phyloP scores from a whole-genome alignment of 331 rosid genomes.

The Telfairia occidentalis region DNA sequence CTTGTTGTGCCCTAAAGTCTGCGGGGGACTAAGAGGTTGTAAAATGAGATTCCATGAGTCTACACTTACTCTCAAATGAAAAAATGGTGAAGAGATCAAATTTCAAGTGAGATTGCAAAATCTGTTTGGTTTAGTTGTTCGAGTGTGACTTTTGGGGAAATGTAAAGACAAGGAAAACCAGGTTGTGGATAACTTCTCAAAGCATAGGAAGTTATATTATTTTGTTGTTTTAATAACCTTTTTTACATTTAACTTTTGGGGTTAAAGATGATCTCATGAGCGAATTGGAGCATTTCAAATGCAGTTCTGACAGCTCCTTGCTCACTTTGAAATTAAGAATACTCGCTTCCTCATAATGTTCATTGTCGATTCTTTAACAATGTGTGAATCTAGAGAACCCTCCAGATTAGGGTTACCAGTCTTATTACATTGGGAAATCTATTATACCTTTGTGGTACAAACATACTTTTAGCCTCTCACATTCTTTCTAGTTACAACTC shows the following conservation, averaged over 20 bases:
- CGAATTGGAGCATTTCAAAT: background rate
- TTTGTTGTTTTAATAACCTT: background rate
- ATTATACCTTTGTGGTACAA: background rate
- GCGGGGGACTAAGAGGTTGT: background rate
- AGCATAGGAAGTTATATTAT: background rate
- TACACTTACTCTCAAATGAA: background rate
- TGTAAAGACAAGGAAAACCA: background rate
- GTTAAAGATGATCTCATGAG: background rate
- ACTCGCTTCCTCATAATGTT: background rate
- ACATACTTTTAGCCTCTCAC: background rate
- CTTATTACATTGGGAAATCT: background rate
- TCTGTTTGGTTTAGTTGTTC: background rate
- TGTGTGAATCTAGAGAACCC: background rate
- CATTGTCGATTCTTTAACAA: background rate
- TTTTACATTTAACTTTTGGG: background rate
- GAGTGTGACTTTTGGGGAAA: background rate
- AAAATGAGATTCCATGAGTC: background rate
- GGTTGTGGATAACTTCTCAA: background rate
- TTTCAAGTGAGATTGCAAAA: background rate
- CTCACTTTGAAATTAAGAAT: background rate
- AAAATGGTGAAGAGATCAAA: background rate
- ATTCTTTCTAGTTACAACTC: background rate
- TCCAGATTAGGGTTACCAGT: background rate
- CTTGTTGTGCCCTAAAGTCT: background rate
- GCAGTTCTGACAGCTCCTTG: background rate